Percentiles rank a stretch among this genome's conserved stretches.
Evolutionary conservation across 2,329 filamentous ascomycete species (phyloP).

Genomic region (Fusarium xylarioides): DNA sequence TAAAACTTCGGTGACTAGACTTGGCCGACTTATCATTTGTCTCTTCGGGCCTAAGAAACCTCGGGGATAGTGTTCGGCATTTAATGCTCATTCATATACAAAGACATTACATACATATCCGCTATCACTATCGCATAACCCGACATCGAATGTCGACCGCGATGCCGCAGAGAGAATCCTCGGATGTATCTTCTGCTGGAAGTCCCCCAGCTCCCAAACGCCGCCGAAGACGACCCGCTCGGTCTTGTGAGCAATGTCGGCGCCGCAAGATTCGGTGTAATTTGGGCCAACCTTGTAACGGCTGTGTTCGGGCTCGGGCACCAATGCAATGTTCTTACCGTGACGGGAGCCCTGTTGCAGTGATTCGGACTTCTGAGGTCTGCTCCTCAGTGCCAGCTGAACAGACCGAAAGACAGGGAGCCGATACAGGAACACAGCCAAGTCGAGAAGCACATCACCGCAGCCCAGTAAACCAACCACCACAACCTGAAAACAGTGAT

Average conservation of each 20-base stretch:
- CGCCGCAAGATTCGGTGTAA: conserved; percentile 40
- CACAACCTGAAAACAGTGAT: background rate
- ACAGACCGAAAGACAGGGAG: background rate
- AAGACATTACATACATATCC: background rate
- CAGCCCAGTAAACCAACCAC: conserved; percentile 3
- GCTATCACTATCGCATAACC: background rate
- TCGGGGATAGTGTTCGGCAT: conserved; percentile 34
- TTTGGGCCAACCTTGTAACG: conserved; percentile 35
- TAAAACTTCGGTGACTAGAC: conserved; percentile 4
- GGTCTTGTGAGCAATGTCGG: conserved; percentile 41
- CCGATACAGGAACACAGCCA: background rate
- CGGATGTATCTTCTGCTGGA: conserved; percentile 1
- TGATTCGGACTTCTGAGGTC: background rate
- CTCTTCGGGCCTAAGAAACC: conserved; percentile 4
- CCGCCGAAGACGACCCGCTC: conserved; percentile 38
- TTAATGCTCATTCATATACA: conserved; percentile 23
- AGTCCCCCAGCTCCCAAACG: conserved; percentile 30
- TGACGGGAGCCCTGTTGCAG: conserved; percentile 19
- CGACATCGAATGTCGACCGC: background rate
- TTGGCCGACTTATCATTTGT: background rate
- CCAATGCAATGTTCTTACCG: conserved; percentile 41
- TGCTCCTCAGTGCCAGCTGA: background rate
- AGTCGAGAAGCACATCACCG: conserved; percentile 15
- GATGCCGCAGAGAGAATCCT: background rate
- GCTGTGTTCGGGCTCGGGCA: conserved; percentile 37